Evolutionary conservation across 2,329 filamentous ascomycete genomes (phyloP).

Genomic region (Diaporthe velutina): DNA sequence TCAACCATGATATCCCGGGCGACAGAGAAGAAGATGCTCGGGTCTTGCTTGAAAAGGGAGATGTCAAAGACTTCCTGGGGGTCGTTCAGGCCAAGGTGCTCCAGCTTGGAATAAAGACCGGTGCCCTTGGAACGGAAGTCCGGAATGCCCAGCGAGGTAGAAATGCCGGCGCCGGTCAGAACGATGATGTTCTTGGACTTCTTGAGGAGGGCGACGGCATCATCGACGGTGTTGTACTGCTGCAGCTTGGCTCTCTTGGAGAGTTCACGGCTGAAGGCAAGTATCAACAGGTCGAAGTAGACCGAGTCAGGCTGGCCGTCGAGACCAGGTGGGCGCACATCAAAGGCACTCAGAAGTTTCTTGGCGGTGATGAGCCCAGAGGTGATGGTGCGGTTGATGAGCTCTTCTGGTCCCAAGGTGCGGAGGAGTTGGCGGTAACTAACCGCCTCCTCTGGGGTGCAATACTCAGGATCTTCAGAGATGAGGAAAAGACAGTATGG

Average conservation of each 20-base stretch:
- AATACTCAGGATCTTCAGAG: slow-evolving; percentile 61
- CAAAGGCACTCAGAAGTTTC: slow-evolving; percentile 89
- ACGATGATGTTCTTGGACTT: slow-evolving; percentile 88
- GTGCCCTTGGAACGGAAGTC: slow-evolving; percentile 96
- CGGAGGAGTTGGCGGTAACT: slow-evolving; percentile 79
- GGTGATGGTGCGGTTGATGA: slow-evolving; percentile 80
- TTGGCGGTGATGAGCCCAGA: slow-evolving; percentile 79
- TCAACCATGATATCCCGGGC: slow-evolving; percentile 91
- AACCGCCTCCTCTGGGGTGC: slow-evolving; percentile 77
- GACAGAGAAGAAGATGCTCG: slow-evolving; percentile 89
- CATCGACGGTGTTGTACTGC: slow-evolving; percentile 87
- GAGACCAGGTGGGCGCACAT: slow-evolving; percentile 78
- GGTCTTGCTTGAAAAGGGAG: slow-evolving; percentile 85
- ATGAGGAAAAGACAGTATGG: background rate
- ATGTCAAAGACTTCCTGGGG: slow-evolving; percentile 98
- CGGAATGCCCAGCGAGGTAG: slow-evolving; percentile 94
- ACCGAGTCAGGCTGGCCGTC: slow-evolving; percentile 79
- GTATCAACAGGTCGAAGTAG: slow-evolving; percentile 80
- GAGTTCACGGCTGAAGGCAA: slow-evolving; percentile 84
- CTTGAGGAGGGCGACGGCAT: slow-evolving; percentile 83
- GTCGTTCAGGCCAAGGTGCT: slow-evolving; percentile 81
- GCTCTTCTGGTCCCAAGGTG: slow-evolving; percentile 81
- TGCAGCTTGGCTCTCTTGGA: slow-evolving; percentile 83
- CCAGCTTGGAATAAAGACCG: slow-evolving; percentile 89
- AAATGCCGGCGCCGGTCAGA: slow-evolving; percentile 95